Conservation (phyloP, 1,284 basidiomycete genomes). For the Malassezia arunalokei region DNA sequence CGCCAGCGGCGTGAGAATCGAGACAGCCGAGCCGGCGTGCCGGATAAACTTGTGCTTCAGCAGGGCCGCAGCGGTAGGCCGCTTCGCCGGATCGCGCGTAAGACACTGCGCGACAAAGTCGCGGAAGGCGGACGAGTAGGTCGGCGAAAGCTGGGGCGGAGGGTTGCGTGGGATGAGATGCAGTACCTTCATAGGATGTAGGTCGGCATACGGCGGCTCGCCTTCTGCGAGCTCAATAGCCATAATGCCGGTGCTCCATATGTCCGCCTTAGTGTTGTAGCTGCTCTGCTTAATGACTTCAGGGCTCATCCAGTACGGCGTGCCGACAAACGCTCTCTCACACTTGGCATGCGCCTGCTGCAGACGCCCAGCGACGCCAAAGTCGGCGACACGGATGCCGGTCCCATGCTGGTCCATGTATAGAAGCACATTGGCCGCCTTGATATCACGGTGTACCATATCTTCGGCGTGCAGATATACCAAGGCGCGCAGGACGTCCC, state of each 20-base stretch:
- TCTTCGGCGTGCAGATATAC: constrained; percentile 92
- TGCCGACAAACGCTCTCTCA: constrained; percentile 89
- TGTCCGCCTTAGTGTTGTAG: constrained; percentile 96
- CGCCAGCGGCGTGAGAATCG: not conserved
- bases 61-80: constrained; percentile 83
- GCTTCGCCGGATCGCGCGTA: constrained; percentile 74
- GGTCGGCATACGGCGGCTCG: constrained; percentile 89
- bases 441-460: constrained; percentile 95
- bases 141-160: constrained; percentile 73
- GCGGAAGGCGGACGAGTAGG: constrained; percentile 79
- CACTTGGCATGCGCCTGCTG: constrained; percentile 74
- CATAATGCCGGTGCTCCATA: constrained; percentile 61
- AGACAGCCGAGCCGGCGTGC: constrained; percentile 52
- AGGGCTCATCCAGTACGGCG: constrained; percentile 68
- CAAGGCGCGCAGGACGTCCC: constrained; percentile 78
- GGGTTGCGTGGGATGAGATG: constrained; percentile 97
- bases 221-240: constrained; percentile 94
- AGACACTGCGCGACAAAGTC: constrained; percentile 88
- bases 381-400: constrained; percentile 97
- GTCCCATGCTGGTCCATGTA: constrained; percentile 59
- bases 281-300: constrained; percentile 99
- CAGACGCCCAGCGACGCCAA: constrained; percentile 96
- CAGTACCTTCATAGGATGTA: constrained; percentile 96
- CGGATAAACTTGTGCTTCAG: constrained; percentile 91
- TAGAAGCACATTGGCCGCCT: constrained; percentile 90